These are phyloP conservation scores for Calycina marina DNA, from an alignment of 2,329 filamentous ascomycete genomes.

Conservation along the genomic window DNA sequence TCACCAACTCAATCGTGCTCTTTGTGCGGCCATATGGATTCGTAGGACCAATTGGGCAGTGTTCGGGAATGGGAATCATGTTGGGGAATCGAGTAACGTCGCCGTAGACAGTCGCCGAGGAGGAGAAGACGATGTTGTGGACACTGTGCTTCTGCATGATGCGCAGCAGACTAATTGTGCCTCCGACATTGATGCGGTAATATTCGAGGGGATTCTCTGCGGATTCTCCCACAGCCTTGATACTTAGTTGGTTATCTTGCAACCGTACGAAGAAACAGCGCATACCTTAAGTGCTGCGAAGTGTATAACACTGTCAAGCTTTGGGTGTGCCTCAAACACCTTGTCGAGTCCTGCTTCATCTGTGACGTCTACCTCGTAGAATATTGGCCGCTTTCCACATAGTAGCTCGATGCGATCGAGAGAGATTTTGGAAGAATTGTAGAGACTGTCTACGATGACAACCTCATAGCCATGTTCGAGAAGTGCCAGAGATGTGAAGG, in stretches of 20 bases:
- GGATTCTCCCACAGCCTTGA: slow-evolving; percentile 86
- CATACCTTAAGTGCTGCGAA: slow-evolving; percentile 90
- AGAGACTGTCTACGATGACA: slow-evolving; percentile 88
- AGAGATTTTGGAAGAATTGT: slow-evolving; percentile 88
- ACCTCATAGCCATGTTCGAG: slow-evolving; percentile 93
- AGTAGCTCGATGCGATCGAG: slow-evolving; percentile 93
- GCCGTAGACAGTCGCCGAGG: slow-evolving; percentile 94
- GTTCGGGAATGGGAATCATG: slow-evolving; percentile 98
- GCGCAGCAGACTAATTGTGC: slow-evolving; percentile 73
- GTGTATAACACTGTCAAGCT: slow-evolving; percentile 97
- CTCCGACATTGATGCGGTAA: slow-evolving; percentile 92
- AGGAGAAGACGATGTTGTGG: slow-evolving; percentile 95
- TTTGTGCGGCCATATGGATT: slow-evolving; percentile 98
- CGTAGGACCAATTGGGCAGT: slow-evolving; percentile 89
- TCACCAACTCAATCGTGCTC: slow-evolving; percentile 78
- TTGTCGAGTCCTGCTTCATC: slow-evolving; percentile 70
- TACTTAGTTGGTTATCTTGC: slow-evolving; percentile 4
- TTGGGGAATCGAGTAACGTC: slow-evolving; percentile 90
- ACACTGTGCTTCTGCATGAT: slow-evolving; percentile 86
- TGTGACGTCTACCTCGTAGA: slow-evolving; percentile 79
- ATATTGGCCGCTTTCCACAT: slow-evolving; percentile 71
- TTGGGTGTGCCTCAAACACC: slow-evolving; percentile 77
- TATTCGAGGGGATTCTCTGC: slow-evolving; percentile 90
- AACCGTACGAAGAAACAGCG: background rate
- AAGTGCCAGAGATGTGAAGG: slow-evolving; percentile 84